Evolutionary conservation across 805 yeast genomes (phyloP).

Genomic region (Saccharomycopsis fibuligera): DNA sequence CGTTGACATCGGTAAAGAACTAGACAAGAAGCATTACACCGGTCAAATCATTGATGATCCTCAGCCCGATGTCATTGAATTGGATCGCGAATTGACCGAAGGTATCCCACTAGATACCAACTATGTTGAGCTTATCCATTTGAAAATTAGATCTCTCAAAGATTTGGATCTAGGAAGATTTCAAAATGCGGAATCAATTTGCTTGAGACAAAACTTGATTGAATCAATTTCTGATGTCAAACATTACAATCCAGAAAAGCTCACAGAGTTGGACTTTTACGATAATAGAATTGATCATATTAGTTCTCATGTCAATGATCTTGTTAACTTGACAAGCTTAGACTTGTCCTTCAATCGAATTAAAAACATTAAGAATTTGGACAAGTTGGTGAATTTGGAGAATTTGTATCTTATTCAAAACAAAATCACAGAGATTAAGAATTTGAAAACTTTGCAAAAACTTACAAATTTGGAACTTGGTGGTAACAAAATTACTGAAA

Average conservation of each 20-base stretch:
- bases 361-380: slow-evolving; percentile 49
- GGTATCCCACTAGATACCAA: slow-evolving; percentile 53
- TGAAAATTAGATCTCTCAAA: slow-evolving; percentile 58
- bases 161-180: slow-evolving; percentile 57
- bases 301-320: slow-evolving; percentile 57
- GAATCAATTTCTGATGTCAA: slow-evolving; percentile 70
- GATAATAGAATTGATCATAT: slow-evolving; percentile 90
- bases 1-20: slow-evolving; percentile 7
- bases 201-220: slow-evolving; percentile 78
- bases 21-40: slow-evolving; percentile 4
- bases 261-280: slow-evolving; percentile 81
- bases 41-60: slow-evolving; percentile 31
- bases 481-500: slow-evolving; percentile 66
- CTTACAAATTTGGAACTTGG: slow-evolving; percentile 80
- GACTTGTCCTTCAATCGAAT: slow-evolving; percentile 79
- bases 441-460: slow-evolving; percentile 48
- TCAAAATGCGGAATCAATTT: slow-evolving; percentile 48
- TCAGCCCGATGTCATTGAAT: slow-evolving; percentile 47
- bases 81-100: slow-evolving; percentile 60
- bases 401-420: slow-evolving; percentile 85
- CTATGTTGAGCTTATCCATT: slow-evolving; percentile 59
- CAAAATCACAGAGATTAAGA: slow-evolving; percentile 66
- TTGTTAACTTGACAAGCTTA: slow-evolving; percentile 49
- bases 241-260: slow-evolving; percentile 37
- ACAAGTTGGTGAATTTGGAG: slow-evolving; percentile 61